Conservation (phyloP, 768 basidiomycete genomes). For the Lentinula edodes region DNA sequence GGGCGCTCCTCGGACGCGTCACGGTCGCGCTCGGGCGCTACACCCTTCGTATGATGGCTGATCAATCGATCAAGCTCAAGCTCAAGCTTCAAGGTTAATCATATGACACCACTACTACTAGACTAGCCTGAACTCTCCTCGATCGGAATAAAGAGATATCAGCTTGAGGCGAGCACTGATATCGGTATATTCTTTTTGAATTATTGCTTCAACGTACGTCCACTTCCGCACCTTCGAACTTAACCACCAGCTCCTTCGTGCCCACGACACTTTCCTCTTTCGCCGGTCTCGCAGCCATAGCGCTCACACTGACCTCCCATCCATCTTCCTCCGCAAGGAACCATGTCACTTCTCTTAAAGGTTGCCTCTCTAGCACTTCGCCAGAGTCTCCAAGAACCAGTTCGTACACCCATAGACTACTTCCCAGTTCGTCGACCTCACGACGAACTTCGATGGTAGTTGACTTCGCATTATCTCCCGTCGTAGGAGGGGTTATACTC, state of each 20-base stretch:
- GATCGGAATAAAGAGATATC: no score
- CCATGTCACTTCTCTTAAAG: conserved; percentile 9
- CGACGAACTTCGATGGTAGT: conserved; percentile 7
- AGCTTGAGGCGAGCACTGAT: no score
- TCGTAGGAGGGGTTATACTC: conserved; percentile 2
- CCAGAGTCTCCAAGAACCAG: conserved; percentile 1
- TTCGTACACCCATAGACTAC: conserved; percentile 8
- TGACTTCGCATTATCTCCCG: background rate
- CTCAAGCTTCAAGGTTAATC: no score
- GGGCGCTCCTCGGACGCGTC: no score
- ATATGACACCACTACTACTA: no score
- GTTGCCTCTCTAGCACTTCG: conserved; percentile 1
- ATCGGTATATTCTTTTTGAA: no score
- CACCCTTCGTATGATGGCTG: no score
- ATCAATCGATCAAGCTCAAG: no score
- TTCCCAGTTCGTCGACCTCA: conserved; percentile 5
- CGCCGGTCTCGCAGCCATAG: conserved; percentile 7
- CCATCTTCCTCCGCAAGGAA: conserved; percentile 10
- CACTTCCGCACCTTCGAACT: background rate
- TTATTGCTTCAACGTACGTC: background rate
- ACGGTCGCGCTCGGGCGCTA: no score
- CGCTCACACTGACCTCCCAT: conserved; percentile 4
- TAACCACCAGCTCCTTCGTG: background rate
- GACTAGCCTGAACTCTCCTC: no score
- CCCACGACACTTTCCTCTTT: background rate